phyloP scores from a whole-genome alignment of 441 rosid genomes.

The California macrophylla region DNA sequence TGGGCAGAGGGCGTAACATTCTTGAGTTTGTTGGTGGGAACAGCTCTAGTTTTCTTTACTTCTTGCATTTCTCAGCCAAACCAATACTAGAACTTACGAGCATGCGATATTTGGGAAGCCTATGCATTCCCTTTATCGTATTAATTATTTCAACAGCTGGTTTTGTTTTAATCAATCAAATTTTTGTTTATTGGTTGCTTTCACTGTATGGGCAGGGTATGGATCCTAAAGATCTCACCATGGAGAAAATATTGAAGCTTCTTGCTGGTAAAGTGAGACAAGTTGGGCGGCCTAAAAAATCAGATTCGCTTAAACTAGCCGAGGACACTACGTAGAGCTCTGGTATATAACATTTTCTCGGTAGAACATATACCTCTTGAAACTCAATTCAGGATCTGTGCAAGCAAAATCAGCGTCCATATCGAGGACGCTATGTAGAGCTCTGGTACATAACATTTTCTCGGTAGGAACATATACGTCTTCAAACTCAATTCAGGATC shows the following conservation, averaged over 20 bases:
- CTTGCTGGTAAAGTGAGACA: not conserved
- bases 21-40: too few species aligned
- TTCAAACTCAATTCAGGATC: not conserved
- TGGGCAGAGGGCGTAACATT: not conserved
- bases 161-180: too few species aligned
- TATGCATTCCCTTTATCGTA: not conserved
- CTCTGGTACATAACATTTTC: not conserved
- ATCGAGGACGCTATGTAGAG: not conserved
- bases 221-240: not conserved
- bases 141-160: not conserved
- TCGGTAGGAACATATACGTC: not conserved
- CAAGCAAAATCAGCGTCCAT: too few species aligned
- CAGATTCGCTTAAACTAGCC: not conserved
- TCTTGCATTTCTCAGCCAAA: not conserved
- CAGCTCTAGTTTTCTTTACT: too few species aligned
- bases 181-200: not conserved
- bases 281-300: not conserved
- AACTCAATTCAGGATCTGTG: not conserved
- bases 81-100: not conserved
- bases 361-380: too few species aligned
- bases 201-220: not conserved
- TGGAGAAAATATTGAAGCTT: conserved; percentile 3
- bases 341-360: too few species aligned
- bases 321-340: not conserved
- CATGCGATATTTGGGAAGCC: too few species aligned